These are phyloP conservation scores for Fraxinus americana DNA, from an alignment of 257 asterid species.

Conservation along the genomic window DNA sequence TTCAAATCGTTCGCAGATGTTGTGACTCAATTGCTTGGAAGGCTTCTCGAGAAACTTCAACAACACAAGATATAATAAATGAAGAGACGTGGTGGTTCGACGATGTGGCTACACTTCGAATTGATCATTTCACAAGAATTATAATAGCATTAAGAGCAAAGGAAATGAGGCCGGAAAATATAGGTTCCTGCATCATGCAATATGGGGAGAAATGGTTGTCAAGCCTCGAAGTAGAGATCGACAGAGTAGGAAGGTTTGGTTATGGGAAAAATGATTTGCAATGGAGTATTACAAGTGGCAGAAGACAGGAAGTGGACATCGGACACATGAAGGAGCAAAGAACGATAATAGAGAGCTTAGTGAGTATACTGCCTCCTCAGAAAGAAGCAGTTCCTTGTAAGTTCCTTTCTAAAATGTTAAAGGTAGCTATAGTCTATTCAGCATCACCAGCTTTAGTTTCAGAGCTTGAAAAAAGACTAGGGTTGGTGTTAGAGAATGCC, in stretches of 20 bases:
- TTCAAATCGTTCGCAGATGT: conserved; percentile 86
- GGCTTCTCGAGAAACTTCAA: conserved; percentile 43
- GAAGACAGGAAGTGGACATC: conserved; percentile 36
- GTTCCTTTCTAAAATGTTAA: conserved; percentile 65
- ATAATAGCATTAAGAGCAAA: conserved; percentile 62
- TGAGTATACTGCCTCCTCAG: conserved; percentile 67
- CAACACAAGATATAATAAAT: conserved; percentile 28
- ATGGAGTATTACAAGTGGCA: conserved; percentile 61
- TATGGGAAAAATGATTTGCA: conserved; percentile 45
- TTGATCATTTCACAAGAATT: conserved; percentile 67
- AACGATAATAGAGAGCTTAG: conserved; percentile 64
- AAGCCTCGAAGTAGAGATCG: conserved; percentile 38
- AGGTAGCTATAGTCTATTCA: conserved; percentile 55
- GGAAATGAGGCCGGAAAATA: conserved; percentile 52
- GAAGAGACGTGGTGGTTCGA: conserved; percentile 72
- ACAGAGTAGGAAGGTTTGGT: conserved; percentile 22
- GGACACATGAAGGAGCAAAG: conserved; percentile 53
- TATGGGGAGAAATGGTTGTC: conserved; percentile 74
- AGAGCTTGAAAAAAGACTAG: conserved; percentile 81
- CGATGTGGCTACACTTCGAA: conserved; percentile 62
- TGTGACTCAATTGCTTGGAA: conserved; percentile 77
- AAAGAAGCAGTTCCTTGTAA: conserved; percentile 72
- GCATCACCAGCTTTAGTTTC: conserved; percentile 74
- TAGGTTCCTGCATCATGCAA: conserved; percentile 60
- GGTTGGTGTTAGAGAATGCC: conserved; percentile 67